A percentile compares a stretch with the other conserved stretches of the same genome.
These are phyloP conservation scores for Solanum rostratum DNA, from an alignment of 257 asterid genomes.

Conservation along the genomic window DNA sequence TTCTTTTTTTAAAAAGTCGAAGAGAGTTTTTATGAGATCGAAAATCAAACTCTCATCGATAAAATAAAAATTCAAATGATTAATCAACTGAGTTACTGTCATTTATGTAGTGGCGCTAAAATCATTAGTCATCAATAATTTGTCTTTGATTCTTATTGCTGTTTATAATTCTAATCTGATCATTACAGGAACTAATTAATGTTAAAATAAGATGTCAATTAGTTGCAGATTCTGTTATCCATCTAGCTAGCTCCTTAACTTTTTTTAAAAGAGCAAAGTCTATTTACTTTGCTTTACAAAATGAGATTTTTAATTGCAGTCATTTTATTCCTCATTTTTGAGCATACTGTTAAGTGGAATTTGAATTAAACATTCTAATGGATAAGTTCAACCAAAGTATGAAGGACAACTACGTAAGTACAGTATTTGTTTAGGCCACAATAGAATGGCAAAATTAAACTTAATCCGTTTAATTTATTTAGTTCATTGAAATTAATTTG, in stretches of 20 bases:
- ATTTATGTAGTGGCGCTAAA: background rate
- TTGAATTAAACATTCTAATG: background rate
- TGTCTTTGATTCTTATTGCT: background rate
- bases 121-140: background rate
- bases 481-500: no score
- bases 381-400: background rate
- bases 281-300: background rate
- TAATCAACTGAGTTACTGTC: background rate
- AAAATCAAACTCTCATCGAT: no score
- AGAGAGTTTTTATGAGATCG: no score
- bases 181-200: no score
- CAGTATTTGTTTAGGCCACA: no score
- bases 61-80: no score
- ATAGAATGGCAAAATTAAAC: no score
- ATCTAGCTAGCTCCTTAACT: background rate
- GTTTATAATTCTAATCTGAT: background rate
- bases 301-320: background rate
- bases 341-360: background rate
- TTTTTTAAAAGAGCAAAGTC: background rate
- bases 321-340: background rate
- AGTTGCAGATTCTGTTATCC: background rate
- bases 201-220: background rate
- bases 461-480: no score
- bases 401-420: background rate
- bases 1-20: no score